Conservation (phyloP, 2,329 filamentous ascomycete genomes). For the Penicillium oxalicum region DNA sequence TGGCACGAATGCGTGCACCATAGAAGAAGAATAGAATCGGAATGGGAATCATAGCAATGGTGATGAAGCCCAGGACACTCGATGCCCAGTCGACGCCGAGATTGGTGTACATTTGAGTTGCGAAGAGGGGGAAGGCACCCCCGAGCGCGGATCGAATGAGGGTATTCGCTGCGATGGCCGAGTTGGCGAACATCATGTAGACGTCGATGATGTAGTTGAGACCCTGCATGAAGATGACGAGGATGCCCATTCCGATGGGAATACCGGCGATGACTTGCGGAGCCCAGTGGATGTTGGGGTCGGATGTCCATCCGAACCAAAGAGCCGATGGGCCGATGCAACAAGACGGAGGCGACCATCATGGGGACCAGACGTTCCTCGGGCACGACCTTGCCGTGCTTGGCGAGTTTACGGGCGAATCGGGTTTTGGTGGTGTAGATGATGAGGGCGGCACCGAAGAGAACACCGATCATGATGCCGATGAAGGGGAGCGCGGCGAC, state of each 20-base stretch:
- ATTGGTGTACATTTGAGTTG: conserved; percentile 32
- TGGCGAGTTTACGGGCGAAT: conserved; percentile 30
- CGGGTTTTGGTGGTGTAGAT: conserved; percentile 38
- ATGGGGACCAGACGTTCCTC: conserved; percentile 45
- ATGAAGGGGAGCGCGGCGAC: conserved; percentile 36
- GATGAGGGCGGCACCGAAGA: conserved; percentile 33
- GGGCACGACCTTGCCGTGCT: conserved; percentile 29
- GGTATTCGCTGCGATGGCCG: conserved; percentile 36
- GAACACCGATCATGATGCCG: conserved; percentile 30
- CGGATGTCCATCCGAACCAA: conserved; percentile 48
- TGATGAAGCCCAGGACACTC: conserved; percentile 36
- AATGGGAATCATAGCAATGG: conserved; percentile 40
- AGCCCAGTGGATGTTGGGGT: conserved; percentile 39
- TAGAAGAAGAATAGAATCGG: conserved; percentile 47
- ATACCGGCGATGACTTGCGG: conserved; percentile 42
- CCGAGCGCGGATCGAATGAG: conserved; percentile 31
- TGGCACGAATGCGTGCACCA: conserved; percentile 39
- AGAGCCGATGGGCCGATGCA: conserved; percentile 46
- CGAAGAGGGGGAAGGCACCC: conserved; percentile 32
- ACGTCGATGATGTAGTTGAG: conserved; percentile 41
- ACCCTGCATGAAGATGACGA: conserved; percentile 42
- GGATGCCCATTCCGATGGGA: conserved; percentile 39
- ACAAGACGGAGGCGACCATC: conserved; percentile 39
- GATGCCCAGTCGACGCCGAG: conserved; percentile 39
- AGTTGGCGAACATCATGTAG: conserved; percentile 37